Evolutionary conservation across 305 asterid species (phyloP).

Genomic region (Fraxinus paxiana): DNA sequence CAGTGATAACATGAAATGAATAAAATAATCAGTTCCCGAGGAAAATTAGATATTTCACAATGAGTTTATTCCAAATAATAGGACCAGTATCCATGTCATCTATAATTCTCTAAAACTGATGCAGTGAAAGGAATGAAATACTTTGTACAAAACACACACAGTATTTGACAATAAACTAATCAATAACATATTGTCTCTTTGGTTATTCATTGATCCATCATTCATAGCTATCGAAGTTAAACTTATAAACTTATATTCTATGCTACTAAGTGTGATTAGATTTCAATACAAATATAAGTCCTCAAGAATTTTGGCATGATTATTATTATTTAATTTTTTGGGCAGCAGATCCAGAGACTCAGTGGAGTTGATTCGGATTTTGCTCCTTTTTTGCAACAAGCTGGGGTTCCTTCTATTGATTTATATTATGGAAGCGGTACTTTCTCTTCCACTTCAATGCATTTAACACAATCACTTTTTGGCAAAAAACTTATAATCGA

Average conservation of each 20-base stretch:
- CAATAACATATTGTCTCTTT: background rate
- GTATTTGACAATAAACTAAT: background rate
- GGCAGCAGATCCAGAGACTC: constrained; percentile 65
- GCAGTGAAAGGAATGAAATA: background rate
- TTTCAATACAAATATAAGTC: background rate
- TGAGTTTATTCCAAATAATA: background rate
- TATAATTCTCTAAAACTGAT: background rate
- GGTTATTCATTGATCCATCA: background rate
- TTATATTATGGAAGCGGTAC: constrained; percentile 78
- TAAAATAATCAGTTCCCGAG: background rate
- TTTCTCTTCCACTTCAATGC: constrained; percentile 12
- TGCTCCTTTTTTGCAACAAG: constrained; percentile 87
- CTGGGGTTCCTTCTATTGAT: constrained; percentile 81
- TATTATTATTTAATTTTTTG: constrained; percentile 15
- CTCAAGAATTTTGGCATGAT: constrained; percentile 1
- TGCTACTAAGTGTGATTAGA: background rate
- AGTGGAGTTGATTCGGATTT: constrained; percentile 91
- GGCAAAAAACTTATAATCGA: background rate
- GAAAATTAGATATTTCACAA: background rate
- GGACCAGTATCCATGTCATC: background rate
- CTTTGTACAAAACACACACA: background rate
- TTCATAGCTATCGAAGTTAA: background rate
- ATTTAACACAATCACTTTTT: constrained; percentile 4
- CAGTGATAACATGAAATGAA: background rate
- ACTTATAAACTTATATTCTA: background rate